phyloP scores from a whole-genome alignment of 805 yeast species.

The Starmerella vaccinii region DNA sequence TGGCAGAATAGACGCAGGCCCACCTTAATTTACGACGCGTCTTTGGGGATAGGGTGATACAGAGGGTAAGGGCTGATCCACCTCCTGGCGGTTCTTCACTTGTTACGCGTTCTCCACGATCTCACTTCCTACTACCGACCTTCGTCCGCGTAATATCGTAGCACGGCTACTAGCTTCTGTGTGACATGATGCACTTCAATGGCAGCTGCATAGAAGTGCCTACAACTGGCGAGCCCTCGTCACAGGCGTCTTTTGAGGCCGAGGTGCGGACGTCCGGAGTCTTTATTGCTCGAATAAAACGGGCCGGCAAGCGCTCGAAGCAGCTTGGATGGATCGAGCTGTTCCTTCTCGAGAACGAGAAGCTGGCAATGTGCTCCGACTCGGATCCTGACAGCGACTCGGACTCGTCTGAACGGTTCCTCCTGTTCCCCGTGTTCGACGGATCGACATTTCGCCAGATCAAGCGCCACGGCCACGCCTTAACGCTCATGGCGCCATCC shows the following conservation, averaged over 20 bases:
- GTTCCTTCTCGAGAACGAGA: slow-evolving; percentile 15
- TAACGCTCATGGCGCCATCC: slow-evolving; percentile 16
- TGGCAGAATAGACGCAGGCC: not conserved
- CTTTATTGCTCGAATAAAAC: slow-evolving; percentile 17
- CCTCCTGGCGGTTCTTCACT: slow-evolving; percentile 1
- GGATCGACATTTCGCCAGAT: slow-evolving; percentile 18
- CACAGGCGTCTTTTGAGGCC: slow-evolving; percentile 9
- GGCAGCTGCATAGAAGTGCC: slow-evolving; percentile 13
- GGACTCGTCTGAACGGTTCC: not conserved
- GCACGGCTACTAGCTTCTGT: not conserved
- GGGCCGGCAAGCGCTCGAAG: slow-evolving; percentile 13
- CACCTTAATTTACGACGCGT: not conserved
- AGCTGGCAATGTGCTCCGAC: slow-evolving; percentile 16
- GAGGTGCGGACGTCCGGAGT: slow-evolving; percentile 3
- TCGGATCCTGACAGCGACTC: slow-evolving; percentile 1
- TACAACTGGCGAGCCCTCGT: slow-evolving; percentile 9
- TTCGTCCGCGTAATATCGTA: not conserved
- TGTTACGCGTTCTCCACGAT: not conserved
- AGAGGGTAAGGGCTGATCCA: not conserved
- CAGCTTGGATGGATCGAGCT: slow-evolving; percentile 18
- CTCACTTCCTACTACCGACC: not conserved
- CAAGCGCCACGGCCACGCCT: slow-evolving; percentile 20
- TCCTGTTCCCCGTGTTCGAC: slow-evolving; percentile 17
- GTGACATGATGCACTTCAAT: slow-evolving; percentile 14
- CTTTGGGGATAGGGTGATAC: not conserved